These are phyloP conservation scores for Vicia sativa DNA, from an alignment of 306 rosid species.

Conservation along the genomic window DNA sequence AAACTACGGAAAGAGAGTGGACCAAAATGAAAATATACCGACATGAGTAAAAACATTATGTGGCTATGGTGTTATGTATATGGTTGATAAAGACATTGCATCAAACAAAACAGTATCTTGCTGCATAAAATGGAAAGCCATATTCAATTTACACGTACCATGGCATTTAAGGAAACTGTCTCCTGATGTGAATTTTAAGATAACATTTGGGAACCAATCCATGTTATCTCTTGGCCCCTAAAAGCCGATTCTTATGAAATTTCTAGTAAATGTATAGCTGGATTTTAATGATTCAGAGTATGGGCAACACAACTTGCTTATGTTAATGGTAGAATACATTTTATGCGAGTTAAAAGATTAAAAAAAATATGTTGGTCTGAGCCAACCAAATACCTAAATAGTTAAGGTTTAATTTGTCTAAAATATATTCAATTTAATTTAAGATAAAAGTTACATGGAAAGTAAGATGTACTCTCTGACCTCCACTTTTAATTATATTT, in stretches of 20 bases:
- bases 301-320: no score
- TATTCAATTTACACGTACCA: conserved; percentile 34
- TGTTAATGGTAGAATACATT: no score
- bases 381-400: no score
- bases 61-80: neutral
- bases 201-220: conserved; percentile 17
- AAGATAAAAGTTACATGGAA: no score
- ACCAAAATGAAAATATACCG: neutral
- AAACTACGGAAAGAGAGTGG: neutral
- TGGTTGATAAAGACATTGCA: conserved; percentile 34
- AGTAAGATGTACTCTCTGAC: no score
- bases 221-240: conserved; percentile 18
- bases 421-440: no score
- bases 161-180: conserved; percentile 42
- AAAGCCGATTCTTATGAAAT: neutral
- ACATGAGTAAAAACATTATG: neutral
- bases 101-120: conserved; percentile 22
- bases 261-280: neutral
- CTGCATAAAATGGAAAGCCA: conserved; percentile 32
- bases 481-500: no score
- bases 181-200: conserved; percentile 12
- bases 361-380: no score
- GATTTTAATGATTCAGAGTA: no score
- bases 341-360: no score
- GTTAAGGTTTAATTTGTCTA: no score